A percentile compares a stretch with the other conserved stretches of the same genome.
Evolutionary conservation across 2,329 filamentous ascomycete species (phyloP).

Genomic region (Xylaria polymorpha): DNA sequence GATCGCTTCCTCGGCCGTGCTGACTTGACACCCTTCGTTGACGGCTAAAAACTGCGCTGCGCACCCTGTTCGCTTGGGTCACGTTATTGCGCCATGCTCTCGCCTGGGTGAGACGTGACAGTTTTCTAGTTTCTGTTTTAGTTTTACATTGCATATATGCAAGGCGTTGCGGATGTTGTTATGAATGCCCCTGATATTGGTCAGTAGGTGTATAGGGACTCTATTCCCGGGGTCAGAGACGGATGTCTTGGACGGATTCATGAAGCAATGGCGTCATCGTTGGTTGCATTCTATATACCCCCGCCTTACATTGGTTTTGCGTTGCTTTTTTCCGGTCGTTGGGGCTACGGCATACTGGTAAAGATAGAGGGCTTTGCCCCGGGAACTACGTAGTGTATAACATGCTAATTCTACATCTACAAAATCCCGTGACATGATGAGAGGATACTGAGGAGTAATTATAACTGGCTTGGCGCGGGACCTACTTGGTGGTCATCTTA

Average conservation of each 20-base stretch:
- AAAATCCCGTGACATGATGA: too few relatives aligned
- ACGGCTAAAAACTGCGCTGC: background rate
- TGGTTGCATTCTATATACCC: slow-evolving; percentile 14
- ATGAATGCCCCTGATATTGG: background rate
- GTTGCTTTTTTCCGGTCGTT: background rate
- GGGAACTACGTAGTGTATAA: background rate
- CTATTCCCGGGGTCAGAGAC: background rate
- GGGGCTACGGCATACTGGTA: background rate
- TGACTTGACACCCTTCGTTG: slow-evolving; percentile 34
- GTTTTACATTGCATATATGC: background rate
- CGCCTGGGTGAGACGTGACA: too few relatives aligned
- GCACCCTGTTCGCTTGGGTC: background rate
- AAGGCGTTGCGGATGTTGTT: background rate
- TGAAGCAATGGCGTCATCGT: background rate
- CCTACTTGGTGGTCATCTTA: too few relatives aligned
- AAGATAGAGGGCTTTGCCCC: background rate
- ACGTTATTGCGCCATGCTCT: background rate
- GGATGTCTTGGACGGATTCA: background rate
- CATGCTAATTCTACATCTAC: background rate
- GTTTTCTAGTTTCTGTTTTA: background rate
- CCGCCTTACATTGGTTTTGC: background rate
- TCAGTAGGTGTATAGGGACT: background rate
- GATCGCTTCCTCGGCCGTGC: slow-evolving; percentile 35
- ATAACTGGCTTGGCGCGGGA: background rate
- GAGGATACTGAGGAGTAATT: background rate